phyloP scores from a whole-genome alignment of 352 stramenopile species.

The Pythium sp. region DNA sequence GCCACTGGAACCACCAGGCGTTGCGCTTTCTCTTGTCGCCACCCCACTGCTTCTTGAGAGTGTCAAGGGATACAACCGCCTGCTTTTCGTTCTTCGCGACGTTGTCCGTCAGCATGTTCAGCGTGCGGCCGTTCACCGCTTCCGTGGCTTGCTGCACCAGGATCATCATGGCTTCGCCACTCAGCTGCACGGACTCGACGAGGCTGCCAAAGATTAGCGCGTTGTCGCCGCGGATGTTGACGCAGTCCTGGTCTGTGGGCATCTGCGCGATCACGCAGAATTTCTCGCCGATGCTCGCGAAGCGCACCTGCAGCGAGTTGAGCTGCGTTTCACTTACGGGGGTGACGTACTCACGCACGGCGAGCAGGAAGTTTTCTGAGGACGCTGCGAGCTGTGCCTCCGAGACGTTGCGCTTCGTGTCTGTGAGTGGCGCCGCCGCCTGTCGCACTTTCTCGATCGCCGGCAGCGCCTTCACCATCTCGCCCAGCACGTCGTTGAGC shows the following conservation, averaged over 20 bases:
- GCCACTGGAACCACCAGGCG: slow-evolving; percentile 4
- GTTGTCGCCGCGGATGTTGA: slow-evolving; percentile 4
- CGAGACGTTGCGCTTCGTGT: background rate
- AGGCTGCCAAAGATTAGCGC: slow-evolving; percentile 2
- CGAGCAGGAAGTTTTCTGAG: background rate
- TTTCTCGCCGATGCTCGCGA: background rate
- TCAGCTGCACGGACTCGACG: background rate
- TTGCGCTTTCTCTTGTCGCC: background rate
- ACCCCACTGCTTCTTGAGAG: slow-evolving; percentile 3
- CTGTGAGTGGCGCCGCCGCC: background rate
- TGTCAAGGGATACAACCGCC: background rate
- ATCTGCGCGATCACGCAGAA: slow-evolving; percentile 5
- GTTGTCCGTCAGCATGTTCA: background rate
- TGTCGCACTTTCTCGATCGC: slow-evolving; percentile 2
- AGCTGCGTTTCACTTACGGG: slow-evolving; percentile 2
- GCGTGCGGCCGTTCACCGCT: background rate
- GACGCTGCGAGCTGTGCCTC: slow-evolving; percentile 1
- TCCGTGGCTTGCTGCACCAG: background rate
- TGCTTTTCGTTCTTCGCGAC: background rate
- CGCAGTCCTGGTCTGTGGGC: background rate
- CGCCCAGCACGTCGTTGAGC: background rate
- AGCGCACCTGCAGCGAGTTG: slow-evolving; percentile 8
- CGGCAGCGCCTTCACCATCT: slow-evolving; percentile 1
- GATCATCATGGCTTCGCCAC: background rate
- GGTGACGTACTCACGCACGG: background rate